These are phyloP conservation scores for Oryza glaberrima DNA, from an alignment of 176 grass and related monocot species.

Conservation along the genomic window DNA sequence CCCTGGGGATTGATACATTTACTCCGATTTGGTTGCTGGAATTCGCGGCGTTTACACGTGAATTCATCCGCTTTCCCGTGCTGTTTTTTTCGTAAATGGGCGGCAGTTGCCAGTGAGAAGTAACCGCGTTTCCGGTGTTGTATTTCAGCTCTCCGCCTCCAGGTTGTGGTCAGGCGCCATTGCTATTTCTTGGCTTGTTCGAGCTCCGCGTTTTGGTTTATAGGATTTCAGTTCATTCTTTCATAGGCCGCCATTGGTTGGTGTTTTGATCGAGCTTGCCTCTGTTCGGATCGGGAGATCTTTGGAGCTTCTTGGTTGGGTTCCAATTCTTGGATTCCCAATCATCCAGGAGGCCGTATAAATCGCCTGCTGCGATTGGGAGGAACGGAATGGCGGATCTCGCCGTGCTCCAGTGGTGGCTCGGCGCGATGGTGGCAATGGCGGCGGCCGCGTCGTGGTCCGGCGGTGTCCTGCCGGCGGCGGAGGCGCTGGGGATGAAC, in stretches of 20 bases:
- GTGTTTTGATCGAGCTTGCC: neutral
- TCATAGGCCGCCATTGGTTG: neutral
- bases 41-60: constrained; percentile 22
- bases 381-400: constrained; percentile 13
- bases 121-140: constrained; percentile 32
- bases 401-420: constrained; percentile 7
- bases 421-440: constrained; percentile 21
- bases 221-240: neutral
- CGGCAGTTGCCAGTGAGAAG: neutral
- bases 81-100: constrained; percentile 12
- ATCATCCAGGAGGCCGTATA: neutral
- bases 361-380: neutral
- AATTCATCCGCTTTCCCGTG: neutral
- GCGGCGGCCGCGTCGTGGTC: neutral
- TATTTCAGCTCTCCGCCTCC: neutral
- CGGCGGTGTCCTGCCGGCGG: constrained; percentile 3
- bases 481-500: constrained; percentile 73
- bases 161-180: neutral
- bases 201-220: constrained; percentile 5
- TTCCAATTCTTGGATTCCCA: neutral
- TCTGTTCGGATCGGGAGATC: neutral
- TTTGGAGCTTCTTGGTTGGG: neutral
- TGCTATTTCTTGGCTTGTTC: neutral
- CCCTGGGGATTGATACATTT: neutral
- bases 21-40: constrained; percentile 23